These are phyloP conservation scores for Neofusicoccum kwambonambiense DNA, from an alignment of 2,329 filamentous ascomycete genomes.

Conservation along the genomic window DNA sequence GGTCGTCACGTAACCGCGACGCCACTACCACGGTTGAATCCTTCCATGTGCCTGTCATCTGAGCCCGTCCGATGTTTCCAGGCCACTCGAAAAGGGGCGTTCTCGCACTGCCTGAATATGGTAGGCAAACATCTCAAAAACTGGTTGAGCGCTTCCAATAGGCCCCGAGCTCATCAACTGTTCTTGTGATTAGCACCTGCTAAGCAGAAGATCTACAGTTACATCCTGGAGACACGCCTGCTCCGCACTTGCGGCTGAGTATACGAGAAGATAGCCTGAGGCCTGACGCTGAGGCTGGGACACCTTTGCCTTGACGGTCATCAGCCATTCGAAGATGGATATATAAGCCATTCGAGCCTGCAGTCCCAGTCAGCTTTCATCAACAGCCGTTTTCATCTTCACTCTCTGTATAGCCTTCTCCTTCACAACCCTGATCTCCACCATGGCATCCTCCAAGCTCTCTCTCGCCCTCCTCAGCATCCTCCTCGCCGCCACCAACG, in stretches of 20 bases:
- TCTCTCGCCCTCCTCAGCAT: background rate
- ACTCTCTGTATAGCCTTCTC: background rate
- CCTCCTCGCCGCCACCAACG: background rate
- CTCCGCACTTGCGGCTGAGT: background rate
- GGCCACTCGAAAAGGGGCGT: background rate
- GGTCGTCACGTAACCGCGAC: background rate
- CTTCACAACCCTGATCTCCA: background rate
- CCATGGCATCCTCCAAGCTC: background rate
- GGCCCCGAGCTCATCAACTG: background rate
- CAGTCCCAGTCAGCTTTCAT: background rate
- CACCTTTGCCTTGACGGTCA: too few relatives aligned
- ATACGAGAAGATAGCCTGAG: background rate
- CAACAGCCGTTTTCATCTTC: background rate
- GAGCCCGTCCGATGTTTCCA: background rate
- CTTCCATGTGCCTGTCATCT: background rate
- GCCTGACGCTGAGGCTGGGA: background rate
- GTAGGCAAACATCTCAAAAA: background rate
- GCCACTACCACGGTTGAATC: background rate
- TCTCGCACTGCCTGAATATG: background rate
- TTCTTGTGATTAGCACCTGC: background rate
- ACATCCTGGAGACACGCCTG: background rate
- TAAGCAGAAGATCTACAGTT: background rate
- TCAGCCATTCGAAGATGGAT: background rate
- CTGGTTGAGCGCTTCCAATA: background rate
- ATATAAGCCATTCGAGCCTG: too few relatives aligned